These are phyloP conservation scores for Iris pallida DNA, from an alignment of 116 monocot genomes.

Conservation along the genomic window DNA sequence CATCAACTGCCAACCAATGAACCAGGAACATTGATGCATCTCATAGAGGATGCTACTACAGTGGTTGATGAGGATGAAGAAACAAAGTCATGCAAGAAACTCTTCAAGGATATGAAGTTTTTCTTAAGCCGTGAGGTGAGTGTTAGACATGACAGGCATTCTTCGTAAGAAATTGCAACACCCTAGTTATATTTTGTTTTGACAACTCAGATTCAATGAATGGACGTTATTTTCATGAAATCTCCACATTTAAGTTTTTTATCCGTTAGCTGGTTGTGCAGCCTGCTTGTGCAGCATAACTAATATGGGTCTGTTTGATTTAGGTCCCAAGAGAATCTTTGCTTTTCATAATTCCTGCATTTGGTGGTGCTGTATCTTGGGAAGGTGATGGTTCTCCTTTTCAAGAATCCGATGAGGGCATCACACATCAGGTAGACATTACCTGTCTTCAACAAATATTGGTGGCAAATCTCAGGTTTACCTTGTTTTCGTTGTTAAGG, in stretches of 20 bases:
- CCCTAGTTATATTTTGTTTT: too few species aligned
- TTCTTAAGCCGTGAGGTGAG: conserved; percentile 91
- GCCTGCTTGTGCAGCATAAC: neutral
- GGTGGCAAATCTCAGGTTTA: too few species aligned
- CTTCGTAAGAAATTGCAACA: neutral
- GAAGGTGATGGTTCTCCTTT: conserved; percentile 86
- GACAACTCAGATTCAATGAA: too few species aligned
- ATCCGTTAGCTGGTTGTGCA: neutral
- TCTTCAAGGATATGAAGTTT: conserved; percentile 80
- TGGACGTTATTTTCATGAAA: too few species aligned
- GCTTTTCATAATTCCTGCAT: conserved; percentile 85
- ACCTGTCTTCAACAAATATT: neutral
- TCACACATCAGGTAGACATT: conserved; percentile 78
- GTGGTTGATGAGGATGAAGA: conserved; percentile 70
- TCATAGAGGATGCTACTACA: conserved; percentile 57
- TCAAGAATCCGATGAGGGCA: conserved; percentile 60
- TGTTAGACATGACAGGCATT: neutral
- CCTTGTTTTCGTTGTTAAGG: too few species aligned
- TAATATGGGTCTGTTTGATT: neutral
- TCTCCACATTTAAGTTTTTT: neutral
- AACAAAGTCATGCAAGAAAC: conserved; percentile 72
- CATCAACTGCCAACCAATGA: conserved; percentile 71
- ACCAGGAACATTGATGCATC: conserved; percentile 89
- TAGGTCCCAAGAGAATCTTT: conserved; percentile 90
- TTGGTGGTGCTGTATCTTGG: conserved; percentile 97